phyloP scores from a whole-genome alignment of 768 basidiomycete species.

The Mycena kentingensis region DNA sequence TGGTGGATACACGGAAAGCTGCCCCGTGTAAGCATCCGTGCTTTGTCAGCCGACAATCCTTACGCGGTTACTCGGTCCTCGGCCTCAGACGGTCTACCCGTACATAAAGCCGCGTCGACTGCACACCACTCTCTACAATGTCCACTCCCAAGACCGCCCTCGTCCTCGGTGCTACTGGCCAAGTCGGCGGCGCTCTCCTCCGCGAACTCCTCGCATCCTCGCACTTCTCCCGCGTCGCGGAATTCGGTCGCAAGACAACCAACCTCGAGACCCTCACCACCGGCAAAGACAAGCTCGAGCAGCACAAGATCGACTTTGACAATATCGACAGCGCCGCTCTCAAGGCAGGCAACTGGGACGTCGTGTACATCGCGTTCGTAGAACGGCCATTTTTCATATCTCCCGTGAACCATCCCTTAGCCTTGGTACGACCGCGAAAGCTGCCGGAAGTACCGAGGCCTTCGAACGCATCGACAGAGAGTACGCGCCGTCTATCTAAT shows the following conservation, averaged over 20 bases:
- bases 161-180: slow-evolving; percentile 75
- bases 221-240: slow-evolving; percentile 60
- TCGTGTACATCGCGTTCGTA: slow-evolving; percentile 69
- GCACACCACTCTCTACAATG: background rate
- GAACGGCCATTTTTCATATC: background rate
- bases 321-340: slow-evolving; percentile 55
- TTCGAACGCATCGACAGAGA: slow-evolving; percentile 81
- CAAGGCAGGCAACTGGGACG: slow-evolving; percentile 65
- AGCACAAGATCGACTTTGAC: slow-evolving; percentile 71
- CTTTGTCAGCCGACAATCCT: slow-evolving; percentile 1
- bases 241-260: slow-evolving; percentile 70
- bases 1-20: slow-evolving; percentile 7
- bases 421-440: slow-evolving; percentile 64
- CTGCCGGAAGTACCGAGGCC: slow-evolving; percentile 61
- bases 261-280: slow-evolving; percentile 39
- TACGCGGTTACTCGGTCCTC: background rate
- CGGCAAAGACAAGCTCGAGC: slow-evolving; percentile 62
- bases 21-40: background rate
- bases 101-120: background rate
- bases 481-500: slow-evolving; percentile 31
- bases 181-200: slow-evolving; percentile 63
- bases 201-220: slow-evolving; percentile 59
- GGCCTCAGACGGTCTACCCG: too few relatives aligned
- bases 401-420: slow-evolving; percentile 30
- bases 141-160: slow-evolving; percentile 53